Conservation (phyloP, 768 basidiomycete species). For the Fomitopsis pulvina region DNA sequence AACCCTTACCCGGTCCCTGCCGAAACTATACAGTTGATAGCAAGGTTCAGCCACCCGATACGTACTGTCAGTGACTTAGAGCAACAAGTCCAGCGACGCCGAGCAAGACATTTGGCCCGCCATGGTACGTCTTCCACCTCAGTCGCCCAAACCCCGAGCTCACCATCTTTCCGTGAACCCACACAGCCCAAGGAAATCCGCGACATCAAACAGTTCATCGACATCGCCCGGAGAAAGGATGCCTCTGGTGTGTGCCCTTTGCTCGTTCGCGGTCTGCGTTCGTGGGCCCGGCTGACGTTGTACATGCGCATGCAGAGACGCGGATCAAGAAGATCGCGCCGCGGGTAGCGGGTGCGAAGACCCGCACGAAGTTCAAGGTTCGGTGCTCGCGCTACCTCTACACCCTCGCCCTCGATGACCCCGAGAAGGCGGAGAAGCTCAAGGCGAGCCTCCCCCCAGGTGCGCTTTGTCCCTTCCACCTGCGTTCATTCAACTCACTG, state of each 20-base stretch:
- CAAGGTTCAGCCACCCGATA: background rate
- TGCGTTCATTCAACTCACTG: background rate
- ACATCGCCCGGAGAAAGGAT: constrained; percentile 96
- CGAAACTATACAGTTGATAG: background rate
- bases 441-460: constrained; percentile 93
- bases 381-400: constrained; percentile 95
- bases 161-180: background rate
- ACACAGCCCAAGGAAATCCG: constrained; percentile 91
- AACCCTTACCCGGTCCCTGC: background rate
- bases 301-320: constrained; percentile 53
- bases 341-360: constrained; percentile 61
- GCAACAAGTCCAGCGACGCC: background rate
- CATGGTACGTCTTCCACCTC: constrained; percentile 1
- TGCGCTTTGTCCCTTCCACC: constrained; percentile 30
- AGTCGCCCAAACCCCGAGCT: background rate
- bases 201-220: constrained; percentile 98
- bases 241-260: constrained; percentile 69
- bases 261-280: background rate
- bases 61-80: background rate
- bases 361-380: constrained; percentile 96
- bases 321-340: constrained; percentile 94
- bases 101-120: constrained; percentile 1
- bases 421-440: constrained; percentile 98
- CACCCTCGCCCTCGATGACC: constrained; percentile 93
- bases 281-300: constrained; percentile 2